Evolutionary conservation across 805 yeast species (phyloP), one percentile per base, ranked within the genome.

Genomic region (Candida broadrunensis): DNA sequence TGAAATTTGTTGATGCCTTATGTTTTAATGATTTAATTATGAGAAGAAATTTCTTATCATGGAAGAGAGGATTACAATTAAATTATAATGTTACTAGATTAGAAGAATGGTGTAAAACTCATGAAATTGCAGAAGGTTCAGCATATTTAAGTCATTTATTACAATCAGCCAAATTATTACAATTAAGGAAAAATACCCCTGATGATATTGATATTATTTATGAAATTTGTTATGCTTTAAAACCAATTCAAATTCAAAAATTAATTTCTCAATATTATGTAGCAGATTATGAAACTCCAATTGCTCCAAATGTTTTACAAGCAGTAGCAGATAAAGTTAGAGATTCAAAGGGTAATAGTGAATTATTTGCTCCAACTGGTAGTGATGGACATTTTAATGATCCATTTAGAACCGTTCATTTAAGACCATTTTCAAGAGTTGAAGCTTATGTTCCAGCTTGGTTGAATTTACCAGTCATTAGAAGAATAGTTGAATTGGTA

Each of bases 101-200:
- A 54, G 97, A 89, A 63, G 99, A 93, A 68, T 93, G 99, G 99
- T 91, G 98, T 66, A 91, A 88, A 69, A 81, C 88, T 6, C 97
- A 91, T 61, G 90, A 85, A 38, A 80, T 93, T 47, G 85, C 85
- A 37, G 96, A 90, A 59, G 96, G 95, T 2, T 78, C 91, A 3
- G 80, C 82, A 29, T 82, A 88, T 56, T 75, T 93, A 59, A 83
- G 83, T 47, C 97, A 90, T 58, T 73, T 93, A 57, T 75, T 89
- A 50, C 98, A 93, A 67, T 91, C 95, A 16, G 90, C 97, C 30
- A 93, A 93, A 68, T 73, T 93, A 45, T 71, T 93, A 56, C 99
- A 93, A 67, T 78, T 93, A 59, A 81, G 95, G 64, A 93, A 93
- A 72, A 84, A 83, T 53, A 84, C 95, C 24, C 77, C 82, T 27